phyloP scores from a whole-genome alignment of 805 yeast species.

The Candida ascalaphidarum region DNA sequence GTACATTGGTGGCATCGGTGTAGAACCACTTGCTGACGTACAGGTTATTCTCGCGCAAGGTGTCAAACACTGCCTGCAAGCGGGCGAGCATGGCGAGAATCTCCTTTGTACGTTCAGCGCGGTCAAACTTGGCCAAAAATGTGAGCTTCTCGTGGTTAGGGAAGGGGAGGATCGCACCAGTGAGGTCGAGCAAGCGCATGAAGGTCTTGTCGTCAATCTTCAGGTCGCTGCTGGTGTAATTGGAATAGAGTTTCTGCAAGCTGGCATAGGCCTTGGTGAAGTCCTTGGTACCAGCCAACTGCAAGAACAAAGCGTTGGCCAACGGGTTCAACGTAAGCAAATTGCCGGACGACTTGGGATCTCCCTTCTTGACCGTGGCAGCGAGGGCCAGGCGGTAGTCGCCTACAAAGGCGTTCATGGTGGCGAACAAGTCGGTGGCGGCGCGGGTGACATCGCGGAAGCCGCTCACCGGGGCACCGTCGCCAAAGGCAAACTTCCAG shows the following conservation, averaged over 20 bases:
- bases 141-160: conserved; percentile 33
- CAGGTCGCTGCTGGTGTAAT: conserved; percentile 10
- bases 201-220: conserved; percentile 16
- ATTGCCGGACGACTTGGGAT: conserved; percentile 7
- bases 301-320: conserved; percentile 49
- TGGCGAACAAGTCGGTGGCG: conserved; percentile 16
- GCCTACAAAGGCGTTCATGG: conserved; percentile 30
- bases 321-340: conserved; percentile 50
- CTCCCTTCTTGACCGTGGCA: conserved; percentile 5
- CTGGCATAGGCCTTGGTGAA: conserved; percentile 37
- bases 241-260: conserved; percentile 25
- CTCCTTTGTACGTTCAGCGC: conserved; percentile 22
- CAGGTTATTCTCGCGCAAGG: conserved; percentile 20
- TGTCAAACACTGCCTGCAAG: conserved; percentile 29
- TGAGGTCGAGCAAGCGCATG: conserved; percentile 34
- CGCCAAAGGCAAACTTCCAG: conserved; percentile 11
- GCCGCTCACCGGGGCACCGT: conserved; percentile 7
- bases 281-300: conserved; percentile 40
- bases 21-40: conserved; percentile 38
- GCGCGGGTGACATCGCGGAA: conserved; percentile 12
- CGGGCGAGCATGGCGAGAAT: conserved; percentile 22
- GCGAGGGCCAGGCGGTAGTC: conserved; percentile 27
- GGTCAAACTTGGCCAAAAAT: conserved; percentile 23
- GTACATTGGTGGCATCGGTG: conserved; percentile 41
- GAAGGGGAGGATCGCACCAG: conserved; percentile 44